Conservation (phyloP, 164 flowering plant genomes). For the Platanus orientalis region DNA sequence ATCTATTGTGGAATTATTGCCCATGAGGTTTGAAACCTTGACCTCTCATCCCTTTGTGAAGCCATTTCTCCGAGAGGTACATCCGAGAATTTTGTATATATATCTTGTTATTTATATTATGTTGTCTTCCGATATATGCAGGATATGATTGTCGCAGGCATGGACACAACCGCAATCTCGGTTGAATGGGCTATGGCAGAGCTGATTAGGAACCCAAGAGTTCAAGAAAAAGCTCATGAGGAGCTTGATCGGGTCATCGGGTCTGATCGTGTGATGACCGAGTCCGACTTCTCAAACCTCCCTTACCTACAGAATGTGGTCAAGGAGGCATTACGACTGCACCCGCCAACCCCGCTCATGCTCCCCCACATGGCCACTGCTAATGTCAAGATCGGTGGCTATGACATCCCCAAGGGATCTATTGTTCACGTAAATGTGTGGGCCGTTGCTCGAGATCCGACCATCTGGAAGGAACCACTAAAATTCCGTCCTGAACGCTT, state of each 20-base stretch:
- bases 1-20: no score
- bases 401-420: no score
- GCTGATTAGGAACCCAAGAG: no score
- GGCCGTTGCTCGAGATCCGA: constrained; percentile 28
- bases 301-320: constrained; percentile 18
- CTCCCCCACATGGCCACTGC: constrained; percentile 32
- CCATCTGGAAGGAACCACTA: constrained; percentile 25
- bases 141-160: constrained; percentile 35
- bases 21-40: no score
- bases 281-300: constrained; percentile 30
- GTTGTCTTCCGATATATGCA: constrained; percentile 1
- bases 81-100: not conserved
- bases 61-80: no score
- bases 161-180: constrained; percentile 28
- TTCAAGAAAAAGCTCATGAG: constrained; percentile 32
- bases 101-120: not conserved
- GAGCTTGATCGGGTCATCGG: constrained; percentile 29
- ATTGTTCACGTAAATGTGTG: no score
- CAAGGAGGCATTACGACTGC: constrained; percentile 31
- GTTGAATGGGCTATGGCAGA: no score
- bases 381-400: constrained; percentile 25
- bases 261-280: constrained; percentile 24
- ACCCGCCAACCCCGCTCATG: constrained; percentile 33
- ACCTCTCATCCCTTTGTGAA: no score
- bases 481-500: constrained; percentile 31